Evolutionary conservation across 2,329 filamentous ascomycete species (phyloP), one percentile per base, ranked within the genome.

Genomic region (Pseudocercospora ulei): DNA sequence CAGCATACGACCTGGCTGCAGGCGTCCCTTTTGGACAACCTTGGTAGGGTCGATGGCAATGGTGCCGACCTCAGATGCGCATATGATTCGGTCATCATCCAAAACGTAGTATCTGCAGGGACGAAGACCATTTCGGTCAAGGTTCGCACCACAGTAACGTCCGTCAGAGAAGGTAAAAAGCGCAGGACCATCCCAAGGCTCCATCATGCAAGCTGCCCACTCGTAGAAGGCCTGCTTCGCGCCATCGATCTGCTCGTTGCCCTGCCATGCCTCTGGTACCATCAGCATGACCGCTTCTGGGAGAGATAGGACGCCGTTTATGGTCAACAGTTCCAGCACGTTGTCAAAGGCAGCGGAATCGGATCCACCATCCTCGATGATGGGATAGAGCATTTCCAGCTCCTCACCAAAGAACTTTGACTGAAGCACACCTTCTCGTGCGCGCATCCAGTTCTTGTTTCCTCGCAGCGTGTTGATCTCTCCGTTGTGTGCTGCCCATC

Each of bases 371-470:
- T 95, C 87, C 65, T 96, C 88, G 38, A 96, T 85, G 54, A 96
- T 86, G 14, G 88, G 88, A 62, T 94, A 95, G 41, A 96, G 75
- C 54, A 72, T 67, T 64, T 95, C 86, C 9, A 96, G 77, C 57
- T 95, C 87, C 17, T 93, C 85, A 48, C 84, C 85, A 60, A 96
- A 96, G 38, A 93, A 71, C 50, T 87, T 79, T 1, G 88, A 96
- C 60, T 85, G 82, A 74, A 96, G 82, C 49, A 94, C 79, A 64
- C 88, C 88, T 67, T 96, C 88, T 58, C 88, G 80, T 47, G 88
- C 88, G 54, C 87, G 81, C 88, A 96, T 96, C 88, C 88, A 96
- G 67, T 96, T 96, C 73, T 96, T 96, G 71, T 96, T 96, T 46
- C 88, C 88, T 60, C 88, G 82, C 46, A 96, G 70, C 1, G 88